These are phyloP conservation scores for Hibiscus trionum DNA, from an alignment of 345 rosid genomes.

Conservation along the genomic window DNA sequence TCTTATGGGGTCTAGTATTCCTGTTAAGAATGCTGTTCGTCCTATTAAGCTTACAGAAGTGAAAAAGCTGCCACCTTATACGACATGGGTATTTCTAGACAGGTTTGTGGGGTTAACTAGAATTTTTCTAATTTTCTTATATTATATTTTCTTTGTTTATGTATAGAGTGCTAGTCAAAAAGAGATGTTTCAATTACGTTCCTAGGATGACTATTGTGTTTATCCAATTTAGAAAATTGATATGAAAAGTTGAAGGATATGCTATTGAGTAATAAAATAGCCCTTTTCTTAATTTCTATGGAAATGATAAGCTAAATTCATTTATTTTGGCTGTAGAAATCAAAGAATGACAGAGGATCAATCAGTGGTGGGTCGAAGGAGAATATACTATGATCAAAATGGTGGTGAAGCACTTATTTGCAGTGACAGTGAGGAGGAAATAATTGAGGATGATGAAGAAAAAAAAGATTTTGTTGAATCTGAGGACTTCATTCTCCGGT, in stretches of 20 bases:
- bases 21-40: conserved; percentile 64
- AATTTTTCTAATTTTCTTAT: neutral
- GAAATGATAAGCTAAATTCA: neutral
- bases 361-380: conserved; percentile 93
- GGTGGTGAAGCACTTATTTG: conserved; percentile 99
- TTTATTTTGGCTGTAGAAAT: conserved; percentile 48
- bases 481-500: conserved; percentile 90
- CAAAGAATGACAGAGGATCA: conserved; percentile 99
- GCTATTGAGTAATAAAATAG: neutral
- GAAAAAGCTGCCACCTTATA: conserved; percentile 85
- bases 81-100: conserved; percentile 92
- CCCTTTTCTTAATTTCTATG: neutral
- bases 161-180: neutral
- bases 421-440: conserved; percentile 98
- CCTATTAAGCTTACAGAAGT: conserved; percentile 70
- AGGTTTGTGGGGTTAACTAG: conserved; percentile 39
- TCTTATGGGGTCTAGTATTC: conserved; percentile 64
- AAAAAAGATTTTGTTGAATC: conserved; percentile 64
- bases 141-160: neutral
- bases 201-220: neutral
- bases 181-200: neutral
- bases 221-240: neutral
- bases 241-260: neutral
- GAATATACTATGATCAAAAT: conserved; percentile 93
- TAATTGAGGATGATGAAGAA: conserved; percentile 73